Base-by-base conservation (phyloP, 1,139 yeast species). In the Yamadazyma kanchanaburiensis region DNA sequence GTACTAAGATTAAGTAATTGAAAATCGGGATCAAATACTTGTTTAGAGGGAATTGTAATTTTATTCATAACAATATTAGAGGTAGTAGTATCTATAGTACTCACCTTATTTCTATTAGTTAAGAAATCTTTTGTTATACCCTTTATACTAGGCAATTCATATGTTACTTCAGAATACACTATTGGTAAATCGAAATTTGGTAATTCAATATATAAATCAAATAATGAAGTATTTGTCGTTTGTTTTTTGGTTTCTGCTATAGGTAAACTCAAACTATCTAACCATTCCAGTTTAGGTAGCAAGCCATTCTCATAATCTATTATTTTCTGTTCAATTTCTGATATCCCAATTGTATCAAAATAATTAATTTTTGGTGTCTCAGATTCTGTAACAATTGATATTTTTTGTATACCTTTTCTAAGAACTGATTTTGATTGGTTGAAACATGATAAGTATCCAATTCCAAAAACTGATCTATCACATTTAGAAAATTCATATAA, bases 141-240 rank as follows among this genome's bases (percentile, higher is more conserved):
- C 17, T 33, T 27, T 4, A 45, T 33, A 15, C 37, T 37, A 0
- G 53, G 52, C 6, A 48, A 33, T 5, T 40, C 30, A 30, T 53
- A 60, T 1, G 58, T 50, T 7, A 62, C 53, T 45, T 86, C 95
- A 1, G 89, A 77, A 52, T 71, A 89, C 0, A 89, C 86, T 2
- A 89, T 73, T 0, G 96, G 95, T 17, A 84, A 63, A 42, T 84
- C 94, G 56, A 84, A 87, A 37, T 77, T 76, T 4, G 84, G 82
- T 26, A 86, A 67, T 42, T 87, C 96, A 16, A 91, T 52, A 40
- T 72, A 74, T 13, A 88, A 51, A 25, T 69, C 61, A 47, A 74
- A 79, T 14, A 27, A 21, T 7, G 15, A 15, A 31, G 44, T 43
- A 42, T 50, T 45, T 34, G 33, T 49, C 17, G 43, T 43, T 39